Evolutionary conservation across 2,329 filamentous ascomycete species (phyloP), one percentile per base, ranked within the genome.

Genomic region (Xylariaceae sp.): DNA sequence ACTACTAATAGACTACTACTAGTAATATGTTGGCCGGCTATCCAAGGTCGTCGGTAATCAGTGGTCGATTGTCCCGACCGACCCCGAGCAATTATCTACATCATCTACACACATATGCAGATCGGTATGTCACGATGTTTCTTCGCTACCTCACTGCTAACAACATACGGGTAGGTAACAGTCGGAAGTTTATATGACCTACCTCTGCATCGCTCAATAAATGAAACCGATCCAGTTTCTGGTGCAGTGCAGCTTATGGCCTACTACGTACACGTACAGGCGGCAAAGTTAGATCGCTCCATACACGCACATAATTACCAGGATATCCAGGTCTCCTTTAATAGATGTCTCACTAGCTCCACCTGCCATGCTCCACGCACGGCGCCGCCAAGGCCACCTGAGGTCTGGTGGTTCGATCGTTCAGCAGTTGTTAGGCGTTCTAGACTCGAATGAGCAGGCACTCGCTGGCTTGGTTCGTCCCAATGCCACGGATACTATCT

Each of bases 401-500:
- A 40, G 46, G 52, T 45, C 46, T 51, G 48, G 50, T 56, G 52
- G 60, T 56, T 56, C 52, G 60, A 56, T 50, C 20, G 21, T 54
- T 56, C 32, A 37, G 14, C 9, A 37, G 32, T 37, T 37, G 6
- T 32, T n/a, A 54, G 20, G 40, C 50, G 53, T 56, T 59, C 64
- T 63, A 66, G 54, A 52, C 60, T 61, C 51, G 51, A 60, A 12
- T 20, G n/a, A 50, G 62, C 50, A 64, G 57, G 59, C 62, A 57
- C 56, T n/a, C n/a, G n/a, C n/a, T n/a, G n/a, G n/a, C n/a, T n/a
- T 62, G 18, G 40, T 55, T 45, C 61, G 67, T 67, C 66, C 67
- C 67, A 65, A 62, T 62, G 48, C 62, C 50, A 55, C 60, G 67
- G 67, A 67, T 67, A 66, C 61, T 43, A 37, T 37, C 61, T 43